Evolutionary conservation across 2,329 filamentous ascomycete species (phyloP).

Genomic region (Epichloe uncinata): DNA sequence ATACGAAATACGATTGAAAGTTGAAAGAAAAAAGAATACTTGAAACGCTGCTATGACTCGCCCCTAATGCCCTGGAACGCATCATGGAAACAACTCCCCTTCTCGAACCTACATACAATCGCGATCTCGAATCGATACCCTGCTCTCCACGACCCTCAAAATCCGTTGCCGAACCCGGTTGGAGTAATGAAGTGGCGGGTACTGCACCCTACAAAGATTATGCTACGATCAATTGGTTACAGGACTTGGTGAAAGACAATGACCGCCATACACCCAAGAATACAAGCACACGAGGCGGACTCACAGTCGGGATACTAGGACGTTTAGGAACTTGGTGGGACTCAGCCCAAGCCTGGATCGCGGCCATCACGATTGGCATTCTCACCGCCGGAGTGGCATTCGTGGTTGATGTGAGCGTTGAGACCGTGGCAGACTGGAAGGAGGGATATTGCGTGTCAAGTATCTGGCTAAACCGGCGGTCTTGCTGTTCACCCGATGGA

Average conservation of each 20-base stretch:
- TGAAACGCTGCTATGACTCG: background rate
- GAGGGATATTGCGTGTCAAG: constrained; percentile 38
- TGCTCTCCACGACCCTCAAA: background rate
- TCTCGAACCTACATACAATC: background rate
- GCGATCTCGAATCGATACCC: background rate
- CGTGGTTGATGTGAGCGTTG: constrained; percentile 39
- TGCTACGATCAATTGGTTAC: constrained; percentile 49
- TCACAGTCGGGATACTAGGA: constrained; percentile 12
- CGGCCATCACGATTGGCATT: constrained; percentile 37
- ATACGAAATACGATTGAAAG: too few relatives aligned
- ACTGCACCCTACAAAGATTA: constrained; percentile 45
- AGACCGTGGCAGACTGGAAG: constrained; percentile 43
- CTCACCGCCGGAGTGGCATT: constrained; percentile 43
- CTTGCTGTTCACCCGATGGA: constrained; percentile 29
- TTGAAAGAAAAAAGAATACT: background rate
- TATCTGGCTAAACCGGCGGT: constrained; percentile 30
- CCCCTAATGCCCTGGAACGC: background rate
- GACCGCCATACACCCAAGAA: constrained; percentile 27
- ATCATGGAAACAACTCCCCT: constrained; percentile 1
- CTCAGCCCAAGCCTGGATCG: constrained; percentile 40
- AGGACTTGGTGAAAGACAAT: constrained; percentile 45
- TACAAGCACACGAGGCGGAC: constrained; percentile 23
- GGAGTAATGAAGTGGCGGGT: background rate
- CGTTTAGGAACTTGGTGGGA: constrained; percentile 24
- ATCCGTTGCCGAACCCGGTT: background rate